Conservation (phyloP, 31 red algal species). For the Asparagopsis taxiformis region DNA sequence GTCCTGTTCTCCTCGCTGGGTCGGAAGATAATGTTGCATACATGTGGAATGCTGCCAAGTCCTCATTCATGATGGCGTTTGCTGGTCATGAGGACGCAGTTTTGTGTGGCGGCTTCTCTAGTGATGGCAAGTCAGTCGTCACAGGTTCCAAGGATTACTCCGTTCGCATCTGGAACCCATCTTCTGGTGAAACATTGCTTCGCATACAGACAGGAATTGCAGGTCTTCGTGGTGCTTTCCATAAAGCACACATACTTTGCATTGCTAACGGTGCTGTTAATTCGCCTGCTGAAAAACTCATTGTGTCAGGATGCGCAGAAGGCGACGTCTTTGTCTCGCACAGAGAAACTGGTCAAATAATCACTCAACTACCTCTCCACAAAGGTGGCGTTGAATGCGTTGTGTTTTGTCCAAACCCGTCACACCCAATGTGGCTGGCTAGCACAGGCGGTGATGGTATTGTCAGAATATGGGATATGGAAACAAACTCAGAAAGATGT, state of each 20-base stretch:
- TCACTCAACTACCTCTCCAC: constrained; percentile 45
- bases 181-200: constrained; percentile 14
- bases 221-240: constrained; percentile 39
- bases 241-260: constrained; percentile 45
- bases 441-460: constrained; percentile 55
- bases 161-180: constrained; percentile 71
- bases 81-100: constrained; percentile 70
- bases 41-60: constrained; percentile 69
- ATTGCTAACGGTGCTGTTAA: constrained; percentile 30
- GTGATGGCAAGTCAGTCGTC: constrained; percentile 59
- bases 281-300: constrained; percentile 26
- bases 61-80: constrained; percentile 65
- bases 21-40: constrained; percentile 58
- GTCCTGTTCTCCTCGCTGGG: constrained; percentile 63
- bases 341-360: constrained; percentile 43
- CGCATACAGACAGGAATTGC: constrained; percentile 37
- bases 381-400: constrained; percentile 48
- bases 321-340: constrained; percentile 62
- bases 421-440: constrained; percentile 47
- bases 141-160: constrained; percentile 58
- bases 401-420: constrained; percentile 28
- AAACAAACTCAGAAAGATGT: constrained; percentile 36
- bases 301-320: constrained; percentile 55
- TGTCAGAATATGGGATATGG: constrained; percentile 61
- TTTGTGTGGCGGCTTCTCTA: constrained; percentile 45